Evolutionary conservation across 78 protist species (phyloP).

Genomic region (Monosiga brevicollis): DNA sequence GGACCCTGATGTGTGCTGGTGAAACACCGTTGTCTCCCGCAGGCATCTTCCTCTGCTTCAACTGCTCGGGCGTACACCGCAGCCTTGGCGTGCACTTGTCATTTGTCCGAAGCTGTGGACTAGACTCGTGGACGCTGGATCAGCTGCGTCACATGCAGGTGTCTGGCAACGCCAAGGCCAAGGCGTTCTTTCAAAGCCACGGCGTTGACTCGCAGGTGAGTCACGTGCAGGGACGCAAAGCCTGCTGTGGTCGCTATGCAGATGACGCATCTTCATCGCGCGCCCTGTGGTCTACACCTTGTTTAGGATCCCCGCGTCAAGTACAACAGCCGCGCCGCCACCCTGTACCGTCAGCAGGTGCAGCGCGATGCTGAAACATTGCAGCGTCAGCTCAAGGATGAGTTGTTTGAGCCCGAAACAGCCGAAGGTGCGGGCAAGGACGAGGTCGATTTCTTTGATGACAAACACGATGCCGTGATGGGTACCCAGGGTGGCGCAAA

Average conservation of each 20-base stretch:
- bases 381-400: too few relatives aligned
- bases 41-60: constrained; percentile 32
- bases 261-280: not conserved
- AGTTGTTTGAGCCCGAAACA: too few relatives aligned
- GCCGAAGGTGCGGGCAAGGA: too few relatives aligned
- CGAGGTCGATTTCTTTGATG: too few relatives aligned
- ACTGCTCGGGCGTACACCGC: constrained; percentile 54
- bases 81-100: constrained; percentile 47
- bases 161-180: constrained; percentile 25
- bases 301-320: not conserved
- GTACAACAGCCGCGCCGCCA: constrained; percentile 11
- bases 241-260: not conserved
- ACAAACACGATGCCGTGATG: too few relatives aligned
- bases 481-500: too few relatives aligned
- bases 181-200: not conserved
- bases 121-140: constrained; percentile 19
- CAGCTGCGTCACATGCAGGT: constrained; percentile 8
- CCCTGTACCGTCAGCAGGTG: not conserved
- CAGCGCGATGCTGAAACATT: not conserved
- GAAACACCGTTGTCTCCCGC: too few relatives aligned
- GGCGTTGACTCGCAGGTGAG: not conserved
- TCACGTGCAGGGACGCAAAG: not conserved
- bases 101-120: constrained; percentile 55
- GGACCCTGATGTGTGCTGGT: not conserved
- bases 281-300: not conserved